Base-by-base conservation (phyloP, 2,329 filamentous ascomycete genomes). In the Clarireedia hainanense region DNA sequence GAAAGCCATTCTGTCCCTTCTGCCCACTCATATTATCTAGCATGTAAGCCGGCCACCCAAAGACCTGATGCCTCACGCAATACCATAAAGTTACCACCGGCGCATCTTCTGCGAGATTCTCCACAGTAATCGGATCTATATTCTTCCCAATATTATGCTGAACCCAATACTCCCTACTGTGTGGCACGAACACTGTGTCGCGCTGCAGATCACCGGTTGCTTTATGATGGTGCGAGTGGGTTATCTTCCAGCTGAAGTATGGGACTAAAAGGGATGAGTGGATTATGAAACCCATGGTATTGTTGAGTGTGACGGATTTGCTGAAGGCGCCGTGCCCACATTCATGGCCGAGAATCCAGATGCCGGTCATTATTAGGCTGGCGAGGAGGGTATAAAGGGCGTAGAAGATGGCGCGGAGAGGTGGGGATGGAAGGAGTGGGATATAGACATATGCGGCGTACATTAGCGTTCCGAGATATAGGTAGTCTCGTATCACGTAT, bases 331-430 rank as follows among this genome's bases (percentile, higher is more conserved):
- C 80, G 68, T 89, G 85, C 51, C 85, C 85, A 68, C 81, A 85
- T 69, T 89, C 85, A 68, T 89, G 85, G 15, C 80, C 84, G 42
- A 88, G 73, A 61, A 86, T 84, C 85, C 85, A 88, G 63, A 88
- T 72, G 3, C 85, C 85, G 3, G 83, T 86, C 68, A 82, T 81
- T 62, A 86, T 72, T 27, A 85, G 77, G 50, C 85, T 84, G 71
- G 87, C 83, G 47, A 80, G 64, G 68, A 82, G 85, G 60, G 80
- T 78, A 68, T 88, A 88, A 45, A 71, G 67, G 30, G 72, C 71
- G 81, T 81, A 86, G 57, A 77, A 75, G 10, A 71, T 63, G 55
- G 70, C 64, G 57, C 79, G 78, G 47, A 75, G 65, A 58, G 66
- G 64, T 36, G 70, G 64, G 59, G 75, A 73, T 56, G 74, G 69